Base-by-base conservation (phyloP, 2,329 filamentous ascomycete species). In the Chaetomium globosum region DNA sequence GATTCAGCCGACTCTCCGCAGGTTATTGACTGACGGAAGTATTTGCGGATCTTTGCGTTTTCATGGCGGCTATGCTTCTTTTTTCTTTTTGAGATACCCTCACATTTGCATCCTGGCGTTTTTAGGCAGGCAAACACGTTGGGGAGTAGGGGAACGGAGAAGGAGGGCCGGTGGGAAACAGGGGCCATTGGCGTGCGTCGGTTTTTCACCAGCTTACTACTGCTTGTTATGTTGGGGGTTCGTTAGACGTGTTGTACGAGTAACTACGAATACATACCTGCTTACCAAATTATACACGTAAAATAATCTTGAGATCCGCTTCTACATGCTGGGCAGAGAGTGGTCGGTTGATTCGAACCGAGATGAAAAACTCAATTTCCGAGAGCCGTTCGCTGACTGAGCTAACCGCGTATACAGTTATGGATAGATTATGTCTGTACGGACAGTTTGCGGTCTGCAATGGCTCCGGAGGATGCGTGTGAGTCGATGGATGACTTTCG, bases 1-100 rank as follows among this genome's bases (percentile, higher is more conserved):
- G 68, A 71, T 64, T 70, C 71, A 52, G 62, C 68, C 51, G 67
- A 67, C 4, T 60, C 64, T 5, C 71, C 71, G 6, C 65, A 68
- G 1, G 39, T 69, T 48, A 71, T 72, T 26, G 71, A 72, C 54
- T 69, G 36, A 66, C 43, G 23, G 55, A 51, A 46, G 39, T 36
- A 58, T 53, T 59, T 61, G 49, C 53, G 48, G 31, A 26, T 43
- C 43, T 16, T 43, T 31, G 26, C 43, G 28, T 54, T 59, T 60
- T 61, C 48, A 33, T 49, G 54, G 43, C 31, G 30, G 52, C 51
- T 60, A 30, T 63, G 55, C 39, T 61, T 64, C 9, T 23, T 48
- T 48, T 48, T n/a, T 48, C 60, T 67, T 48, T 60, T 67, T 58
- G 59, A 65, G 61, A 67, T 69, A 67, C 64, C 67, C 63, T 51